These are phyloP conservation scores for Claviceps sp. DNA, from an alignment of 2,329 filamentous ascomycete genomes.

Conservation along the genomic window DNA sequence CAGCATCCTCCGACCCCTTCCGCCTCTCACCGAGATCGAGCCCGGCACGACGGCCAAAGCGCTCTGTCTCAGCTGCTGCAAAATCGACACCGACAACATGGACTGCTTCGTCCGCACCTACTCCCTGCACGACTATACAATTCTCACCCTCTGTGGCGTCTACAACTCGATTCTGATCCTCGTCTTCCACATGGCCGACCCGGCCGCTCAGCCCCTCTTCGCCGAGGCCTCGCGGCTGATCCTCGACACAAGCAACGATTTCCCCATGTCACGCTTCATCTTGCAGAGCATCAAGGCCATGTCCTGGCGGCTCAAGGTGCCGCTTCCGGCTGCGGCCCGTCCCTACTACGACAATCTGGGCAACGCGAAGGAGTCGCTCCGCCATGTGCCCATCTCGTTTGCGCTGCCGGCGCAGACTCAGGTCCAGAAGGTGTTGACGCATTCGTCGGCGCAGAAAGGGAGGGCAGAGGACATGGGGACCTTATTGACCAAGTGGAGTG, in stretches of 20 bases:
- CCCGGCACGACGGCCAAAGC: constrained; percentile 3
- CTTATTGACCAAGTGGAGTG: constrained; percentile 5
- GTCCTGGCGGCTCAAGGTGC: constrained; percentile 6
- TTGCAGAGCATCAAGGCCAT: constrained; percentile 9
- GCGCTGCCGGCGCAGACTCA: constrained; percentile 6
- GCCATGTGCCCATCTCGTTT: constrained; percentile 9
- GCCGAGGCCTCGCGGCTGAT: constrained; percentile 5
- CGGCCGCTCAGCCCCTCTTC: constrained; percentile 5
- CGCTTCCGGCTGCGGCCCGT: constrained; percentile 5
- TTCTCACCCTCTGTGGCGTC: constrained; percentile 7
- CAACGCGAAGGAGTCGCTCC: constrained; percentile 2
- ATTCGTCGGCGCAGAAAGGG: not conserved
- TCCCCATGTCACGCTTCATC: constrained; percentile 7
- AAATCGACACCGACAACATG: constrained; percentile 3
- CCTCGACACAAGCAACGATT: constrained; percentile 3
- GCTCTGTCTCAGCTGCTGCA: constrained; percentile 6
- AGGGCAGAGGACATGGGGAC: constrained; percentile 5
- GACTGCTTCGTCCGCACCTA: constrained; percentile 6
- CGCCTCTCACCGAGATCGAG: constrained; percentile 5
- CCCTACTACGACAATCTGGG: constrained; percentile 6
- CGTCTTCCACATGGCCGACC: constrained; percentile 5
- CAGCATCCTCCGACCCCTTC: constrained; percentile 6
- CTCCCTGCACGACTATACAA: constrained; percentile 7
- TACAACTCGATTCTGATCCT: constrained; percentile 8
- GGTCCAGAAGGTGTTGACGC: constrained; percentile 5